Conservation (phyloP, 441 rosid genomes). For the Populus trichocarpa region DNA sequence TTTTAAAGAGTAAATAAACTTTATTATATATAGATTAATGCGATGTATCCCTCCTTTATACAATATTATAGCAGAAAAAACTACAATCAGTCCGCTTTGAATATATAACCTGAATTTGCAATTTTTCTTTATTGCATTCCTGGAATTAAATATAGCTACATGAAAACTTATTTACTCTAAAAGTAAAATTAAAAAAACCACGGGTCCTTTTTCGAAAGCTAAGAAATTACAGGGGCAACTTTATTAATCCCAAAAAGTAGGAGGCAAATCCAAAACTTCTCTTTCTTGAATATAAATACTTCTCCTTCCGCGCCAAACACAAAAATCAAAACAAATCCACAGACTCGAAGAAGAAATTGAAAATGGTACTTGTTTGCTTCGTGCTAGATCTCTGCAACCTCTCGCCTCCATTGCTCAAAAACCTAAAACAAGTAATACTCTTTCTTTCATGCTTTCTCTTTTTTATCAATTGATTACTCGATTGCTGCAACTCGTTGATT, state of each 20-base stretch:
- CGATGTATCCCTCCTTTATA: no score
- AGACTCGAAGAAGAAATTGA: conserved; percentile 16
- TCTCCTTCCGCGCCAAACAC: conserved; percentile 27
- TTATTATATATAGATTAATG: no score
- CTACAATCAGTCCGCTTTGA: no score
- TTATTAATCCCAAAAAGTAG: not conserved
- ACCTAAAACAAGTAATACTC: conserved; percentile 61
- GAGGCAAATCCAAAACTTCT: not conserved
- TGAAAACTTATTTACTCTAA: not conserved
- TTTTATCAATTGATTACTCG: conserved; percentile 16
- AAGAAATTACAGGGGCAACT: not conserved
- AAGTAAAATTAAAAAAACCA: no score
- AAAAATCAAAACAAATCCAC: not conserved
- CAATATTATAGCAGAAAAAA: no score
- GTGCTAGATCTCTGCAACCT: conserved; percentile 66
- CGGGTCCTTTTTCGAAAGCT: not conserved
- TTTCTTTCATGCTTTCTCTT: not conserved
- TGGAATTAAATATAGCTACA: not conserved
- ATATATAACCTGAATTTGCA: no score
- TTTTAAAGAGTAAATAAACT: no score
- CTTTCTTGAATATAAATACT: not conserved
- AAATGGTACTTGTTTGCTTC: conserved; percentile 66
- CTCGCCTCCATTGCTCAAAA: conserved; percentile 50
- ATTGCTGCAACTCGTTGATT: conserved; percentile 13
- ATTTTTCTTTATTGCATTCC: not conserved